Base-by-base conservation (phyloP, 208 protist species). In the Leptomonas pyrrhocoris region DNA sequence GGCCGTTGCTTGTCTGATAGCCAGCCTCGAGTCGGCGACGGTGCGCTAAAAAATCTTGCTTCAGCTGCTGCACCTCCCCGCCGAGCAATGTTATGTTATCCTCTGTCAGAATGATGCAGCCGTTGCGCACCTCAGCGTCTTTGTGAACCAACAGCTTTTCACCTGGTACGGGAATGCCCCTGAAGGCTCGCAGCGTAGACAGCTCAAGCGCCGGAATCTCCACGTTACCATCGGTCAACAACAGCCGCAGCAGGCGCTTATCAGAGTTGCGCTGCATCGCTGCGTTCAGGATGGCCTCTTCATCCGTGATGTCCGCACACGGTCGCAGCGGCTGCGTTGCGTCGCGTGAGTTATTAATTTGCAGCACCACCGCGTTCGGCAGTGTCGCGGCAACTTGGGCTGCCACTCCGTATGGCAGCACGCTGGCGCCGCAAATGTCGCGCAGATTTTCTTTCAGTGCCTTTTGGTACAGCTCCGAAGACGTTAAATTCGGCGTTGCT, bases 311-410 rank as follows among this genome's bases (percentile, higher is more conserved):
- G 56, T 92, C 86, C 1, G 84, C 83, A 53, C 78, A 91, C n/a
- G 87, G 90, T 13, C 84, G 66, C 54, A 96, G 73, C 2, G 91
- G 86, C 75, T 96, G 91, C 36, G 88, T 96, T 2, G 83, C 85
- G 55, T 96, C 91, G 13, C 91, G 77, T 2, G 87, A 89, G 7
- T 57, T 84, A 43, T 61, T 81, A n/a, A 94, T 84, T 66, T 96
- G 91, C 56, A 94, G 64, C 28, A 96, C 83, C 4, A 90, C 73
- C n/a, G 76, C 25, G 27, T 49, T 75, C 13, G 82, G 71, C 50
- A 96, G 28, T 1, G 70, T 77, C 2, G 77, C 74, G 54, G 45
- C 70, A 1, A 68, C 49, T 57, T 93, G 88, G 0, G 83, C 81
- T 0, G 77, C 72, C 7, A 88, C 74, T 11, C 79, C 83, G 64